Percentiles rank a stretch among this genome's conserved stretches.
Conservation (phyloP, 2,329 filamentous ascomycete genomes). For the Fusarium sp. region DNA sequence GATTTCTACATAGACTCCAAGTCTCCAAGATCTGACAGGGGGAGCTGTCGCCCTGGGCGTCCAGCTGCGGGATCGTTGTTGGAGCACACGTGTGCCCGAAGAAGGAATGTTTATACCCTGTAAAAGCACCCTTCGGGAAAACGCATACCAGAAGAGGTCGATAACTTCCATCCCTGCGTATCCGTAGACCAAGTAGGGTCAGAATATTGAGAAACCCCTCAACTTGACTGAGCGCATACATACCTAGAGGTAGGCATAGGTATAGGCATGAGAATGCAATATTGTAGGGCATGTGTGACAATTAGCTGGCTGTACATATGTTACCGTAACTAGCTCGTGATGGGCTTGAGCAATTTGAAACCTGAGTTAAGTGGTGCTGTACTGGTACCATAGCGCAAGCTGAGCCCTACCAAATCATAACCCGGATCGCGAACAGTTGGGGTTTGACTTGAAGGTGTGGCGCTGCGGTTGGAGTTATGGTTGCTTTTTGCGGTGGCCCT, state of each 20-base stretch:
- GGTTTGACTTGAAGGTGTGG: slow-evolving; percentile 24
- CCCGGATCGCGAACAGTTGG: slow-evolving; percentile 18
- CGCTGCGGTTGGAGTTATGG: slow-evolving; percentile 32
- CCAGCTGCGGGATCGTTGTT: slow-evolving; percentile 1
- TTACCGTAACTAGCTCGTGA: slow-evolving; percentile 8
- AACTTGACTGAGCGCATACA: background rate
- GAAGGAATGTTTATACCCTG: slow-evolving; percentile 10
- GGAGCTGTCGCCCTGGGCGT: background rate
- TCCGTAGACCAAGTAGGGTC: background rate
- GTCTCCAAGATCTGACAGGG: background rate
- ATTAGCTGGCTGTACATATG: slow-evolving; percentile 5
- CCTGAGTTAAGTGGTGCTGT: slow-evolving; percentile 6
- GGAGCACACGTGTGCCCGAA: background rate
- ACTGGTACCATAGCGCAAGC: background rate
- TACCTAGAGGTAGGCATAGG: background rate
- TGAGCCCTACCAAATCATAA: slow-evolving; percentile 11
- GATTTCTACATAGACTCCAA: background rate
- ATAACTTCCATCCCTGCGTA: slow-evolving; percentile 6
- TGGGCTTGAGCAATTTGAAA: slow-evolving; percentile 17
- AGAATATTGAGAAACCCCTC: background rate
- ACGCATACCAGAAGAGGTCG: slow-evolving; percentile 16
- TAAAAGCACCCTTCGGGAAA: slow-evolving; percentile 13
- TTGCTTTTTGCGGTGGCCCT: slow-evolving; percentile 48
- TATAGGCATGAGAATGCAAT: background rate
- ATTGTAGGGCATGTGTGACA: slow-evolving; percentile 3